Percentiles rank a stretch among this genome's conserved stretches.
Evolutionary conservation across 2,329 filamentous ascomycete species (phyloP).

Genomic region (Colletotrichum paranaense): DNA sequence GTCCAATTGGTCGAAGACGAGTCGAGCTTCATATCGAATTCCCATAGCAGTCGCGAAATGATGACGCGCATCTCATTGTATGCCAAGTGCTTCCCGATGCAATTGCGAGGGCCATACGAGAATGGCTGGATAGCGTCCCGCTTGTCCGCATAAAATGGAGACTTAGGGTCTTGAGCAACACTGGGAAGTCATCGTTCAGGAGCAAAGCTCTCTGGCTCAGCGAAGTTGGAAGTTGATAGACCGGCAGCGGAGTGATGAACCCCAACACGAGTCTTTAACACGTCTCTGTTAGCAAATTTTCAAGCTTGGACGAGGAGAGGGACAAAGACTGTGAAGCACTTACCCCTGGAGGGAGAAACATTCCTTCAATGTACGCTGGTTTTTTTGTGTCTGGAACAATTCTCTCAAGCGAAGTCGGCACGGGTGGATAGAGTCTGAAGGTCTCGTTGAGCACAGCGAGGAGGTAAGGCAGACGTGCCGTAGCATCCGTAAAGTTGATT

Average conservation of each 20-base stretch:
- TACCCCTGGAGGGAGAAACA: neutral
- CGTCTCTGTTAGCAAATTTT: neutral
- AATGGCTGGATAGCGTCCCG: slow-evolving; percentile 27
- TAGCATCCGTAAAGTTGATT: slow-evolving; percentile 47
- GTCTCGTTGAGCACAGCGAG: slow-evolving; percentile 17
- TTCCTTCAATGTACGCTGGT: neutral
- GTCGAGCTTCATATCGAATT: slow-evolving; percentile 57
- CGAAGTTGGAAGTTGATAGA: slow-evolving; percentile 47
- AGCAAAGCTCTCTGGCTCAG: slow-evolving; percentile 53
- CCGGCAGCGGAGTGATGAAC: slow-evolving; percentile 47
- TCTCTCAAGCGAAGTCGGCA: neutral
- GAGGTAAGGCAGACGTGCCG: slow-evolving; percentile 41
- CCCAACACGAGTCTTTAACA: slow-evolving; percentile 43
- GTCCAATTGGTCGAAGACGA: slow-evolving; percentile 50
- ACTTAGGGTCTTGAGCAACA: slow-evolving; percentile 18
- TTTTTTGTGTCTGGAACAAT: neutral
- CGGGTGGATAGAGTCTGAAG: slow-evolving; percentile 19
- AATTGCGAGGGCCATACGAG: slow-evolving; percentile 22
- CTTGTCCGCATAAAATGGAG: slow-evolving; percentile 16
- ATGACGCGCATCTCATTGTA: slow-evolving; percentile 63
- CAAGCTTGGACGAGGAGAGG: neutral
- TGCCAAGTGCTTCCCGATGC: slow-evolving; percentile 47
- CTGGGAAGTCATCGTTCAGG: slow-evolving; percentile 53
- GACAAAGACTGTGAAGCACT: neutral
- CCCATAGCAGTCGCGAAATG: slow-evolving; percentile 58